These are phyloP conservation scores for Dendrothele bispora DNA, from an alignment of 768 basidiomycete genomes.

Conservation along the genomic window DNA sequence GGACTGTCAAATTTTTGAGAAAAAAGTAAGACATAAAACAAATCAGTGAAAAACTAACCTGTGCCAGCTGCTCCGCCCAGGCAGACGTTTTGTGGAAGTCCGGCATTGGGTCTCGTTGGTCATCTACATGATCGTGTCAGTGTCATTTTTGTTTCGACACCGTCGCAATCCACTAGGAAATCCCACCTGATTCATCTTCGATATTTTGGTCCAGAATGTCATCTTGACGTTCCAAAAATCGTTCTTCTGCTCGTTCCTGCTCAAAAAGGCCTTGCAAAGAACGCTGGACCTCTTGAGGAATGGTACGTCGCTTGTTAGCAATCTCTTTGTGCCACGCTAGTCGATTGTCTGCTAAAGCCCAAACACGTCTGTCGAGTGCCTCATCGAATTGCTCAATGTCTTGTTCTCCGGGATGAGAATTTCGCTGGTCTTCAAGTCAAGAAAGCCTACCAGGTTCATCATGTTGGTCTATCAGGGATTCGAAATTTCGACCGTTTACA, in stretches of 20 bases:
- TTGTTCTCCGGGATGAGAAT: constrained; percentile 28
- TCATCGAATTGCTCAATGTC: constrained; percentile 86
- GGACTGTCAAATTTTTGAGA: constrained; percentile 30
- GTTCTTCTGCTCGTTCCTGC: constrained; percentile 31
- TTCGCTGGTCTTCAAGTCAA: constrained; percentile 1
- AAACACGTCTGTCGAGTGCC: constrained; percentile 78
- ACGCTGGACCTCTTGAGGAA: constrained; percentile 53
- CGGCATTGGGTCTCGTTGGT: constrained; percentile 25
- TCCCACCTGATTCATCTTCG: constrained; percentile 11
- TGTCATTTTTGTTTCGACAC: background rate
- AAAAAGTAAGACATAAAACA: background rate
- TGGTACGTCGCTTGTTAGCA: constrained; percentile 62
- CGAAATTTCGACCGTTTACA: constrained; percentile 77
- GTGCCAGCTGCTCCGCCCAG: constrained; percentile 47
- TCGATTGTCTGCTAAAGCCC: constrained; percentile 74
- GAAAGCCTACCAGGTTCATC: constrained; percentile 31
- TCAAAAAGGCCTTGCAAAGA: constrained; percentile 29
- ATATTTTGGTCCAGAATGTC: constrained; percentile 16
- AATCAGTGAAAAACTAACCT: constrained; percentile 46
- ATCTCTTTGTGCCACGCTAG: constrained; percentile 75
- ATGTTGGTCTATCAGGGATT: constrained; percentile 56
- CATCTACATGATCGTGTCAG: constrained; percentile 14
- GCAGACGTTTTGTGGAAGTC: constrained; percentile 36
- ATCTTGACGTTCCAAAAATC: constrained; percentile 10
- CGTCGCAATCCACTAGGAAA: background rate